phyloP scores from a whole-genome alignment of 257 asterid species.

The Pogostemon cablin region DNA sequence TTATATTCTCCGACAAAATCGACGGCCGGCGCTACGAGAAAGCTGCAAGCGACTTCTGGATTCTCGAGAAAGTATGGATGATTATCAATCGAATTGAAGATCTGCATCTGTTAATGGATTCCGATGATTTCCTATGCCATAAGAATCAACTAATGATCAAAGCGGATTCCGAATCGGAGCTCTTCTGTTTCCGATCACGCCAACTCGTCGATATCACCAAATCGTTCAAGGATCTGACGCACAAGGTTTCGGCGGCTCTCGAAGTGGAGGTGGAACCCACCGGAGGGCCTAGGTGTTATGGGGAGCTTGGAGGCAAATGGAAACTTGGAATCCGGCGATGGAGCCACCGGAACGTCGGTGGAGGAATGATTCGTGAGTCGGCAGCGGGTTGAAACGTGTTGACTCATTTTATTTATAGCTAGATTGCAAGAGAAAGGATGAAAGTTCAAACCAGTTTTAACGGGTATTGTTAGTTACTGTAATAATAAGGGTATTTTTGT shows the following conservation, averaged over 20 bases:
- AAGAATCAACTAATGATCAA: constrained; percentile 54
- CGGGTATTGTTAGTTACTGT: too few species aligned
- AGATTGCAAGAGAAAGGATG: too few species aligned
- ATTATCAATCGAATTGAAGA: too few species aligned
- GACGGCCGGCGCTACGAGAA: too few species aligned
- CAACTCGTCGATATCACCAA: constrained; percentile 66
- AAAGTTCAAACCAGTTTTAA: too few species aligned
- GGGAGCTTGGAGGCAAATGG: constrained; percentile 84
- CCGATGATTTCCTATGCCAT: too few species aligned
- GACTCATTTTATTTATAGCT: constrained; percentile 1
- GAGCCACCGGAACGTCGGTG: constrained; percentile 47
- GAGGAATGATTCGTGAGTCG: constrained; percentile 8
- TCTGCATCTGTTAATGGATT: too few species aligned
- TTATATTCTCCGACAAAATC: too few species aligned
- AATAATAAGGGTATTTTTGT: too few species aligned
- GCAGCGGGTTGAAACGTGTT: constrained; percentile 24
- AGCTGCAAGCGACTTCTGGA: too few species aligned
- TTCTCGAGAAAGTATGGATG: too few species aligned
- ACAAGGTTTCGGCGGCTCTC: constrained; percentile 69
- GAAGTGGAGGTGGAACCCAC: constrained; percentile 88
- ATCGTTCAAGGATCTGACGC: constrained; percentile 66
- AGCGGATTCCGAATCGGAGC: constrained; percentile 60
- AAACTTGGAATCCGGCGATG: constrained; percentile 45
- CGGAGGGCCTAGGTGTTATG: constrained; percentile 67
- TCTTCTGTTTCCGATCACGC: constrained; percentile 76